These are phyloP conservation scores for Salix udensis DNA, from an alignment of 345 rosid species.

Conservation along the genomic window DNA sequence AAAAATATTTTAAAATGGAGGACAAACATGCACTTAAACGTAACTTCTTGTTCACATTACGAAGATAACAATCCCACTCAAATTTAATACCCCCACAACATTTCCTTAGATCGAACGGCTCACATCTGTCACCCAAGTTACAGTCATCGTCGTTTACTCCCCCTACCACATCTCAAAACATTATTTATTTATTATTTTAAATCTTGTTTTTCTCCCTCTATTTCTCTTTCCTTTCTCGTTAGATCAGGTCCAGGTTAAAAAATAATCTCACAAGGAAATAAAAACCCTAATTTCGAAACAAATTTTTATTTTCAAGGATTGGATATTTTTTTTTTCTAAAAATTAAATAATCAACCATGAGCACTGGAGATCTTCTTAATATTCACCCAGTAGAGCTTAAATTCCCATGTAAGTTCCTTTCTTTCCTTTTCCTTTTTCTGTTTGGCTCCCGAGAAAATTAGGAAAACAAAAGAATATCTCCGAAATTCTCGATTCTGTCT, in stretches of 20 bases:
- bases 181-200: background rate
- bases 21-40: too few species aligned
- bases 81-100: background rate
- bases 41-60: too few species aligned
- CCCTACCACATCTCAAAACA: background rate
- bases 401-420: background rate
- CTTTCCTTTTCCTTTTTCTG: constrained; percentile 10
- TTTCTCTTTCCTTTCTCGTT: background rate
- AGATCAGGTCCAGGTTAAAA: background rate
- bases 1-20: too few species aligned
- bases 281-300: background rate
- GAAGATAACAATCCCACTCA: background rate
- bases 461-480: background rate
- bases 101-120: background rate
- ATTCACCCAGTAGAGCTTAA: background rate
- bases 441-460: constrained; percentile 6
- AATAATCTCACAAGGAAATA: background rate
- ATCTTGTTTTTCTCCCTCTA: background rate
- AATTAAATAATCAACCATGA: background rate
- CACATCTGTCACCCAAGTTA: background rate
- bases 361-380: background rate
- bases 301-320: background rate
- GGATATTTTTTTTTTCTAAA: background rate
- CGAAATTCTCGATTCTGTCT: background rate
- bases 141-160: background rate